Evolutionary conservation across 2,329 filamentous ascomycete genomes (phyloP).

Genomic region (Saccharata proteae): DNA sequence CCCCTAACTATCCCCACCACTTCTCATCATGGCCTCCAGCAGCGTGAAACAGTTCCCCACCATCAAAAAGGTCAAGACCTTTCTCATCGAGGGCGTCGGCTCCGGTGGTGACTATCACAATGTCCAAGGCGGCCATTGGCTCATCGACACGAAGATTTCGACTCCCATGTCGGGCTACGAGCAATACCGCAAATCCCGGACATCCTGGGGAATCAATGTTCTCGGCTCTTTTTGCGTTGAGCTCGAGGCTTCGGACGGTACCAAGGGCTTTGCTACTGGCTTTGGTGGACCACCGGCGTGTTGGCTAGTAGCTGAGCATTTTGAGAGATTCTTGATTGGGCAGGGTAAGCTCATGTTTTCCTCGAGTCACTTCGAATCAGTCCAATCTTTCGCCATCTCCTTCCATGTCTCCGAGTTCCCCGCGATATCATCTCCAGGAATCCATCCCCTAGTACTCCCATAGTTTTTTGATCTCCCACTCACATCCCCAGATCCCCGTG

Average conservation of each 20-base stretch:
- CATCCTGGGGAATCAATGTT: constrained; percentile 92
- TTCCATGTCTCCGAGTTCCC: neutral
- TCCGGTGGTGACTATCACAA: constrained; percentile 82
- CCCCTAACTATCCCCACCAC: constrained; percentile 1
- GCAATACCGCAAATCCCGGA: constrained; percentile 74
- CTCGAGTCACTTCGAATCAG: constrained; percentile 9
- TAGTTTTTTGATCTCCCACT: no score
- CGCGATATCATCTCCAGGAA: neutral
- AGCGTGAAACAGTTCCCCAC: constrained; percentile 62
- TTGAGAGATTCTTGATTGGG: constrained; percentile 80
- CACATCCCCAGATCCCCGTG: constrained; percentile 58
- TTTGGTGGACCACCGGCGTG: constrained; percentile 89
- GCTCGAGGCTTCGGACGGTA: constrained; percentile 78
- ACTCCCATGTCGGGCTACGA: constrained; percentile 88
- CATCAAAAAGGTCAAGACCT: constrained; percentile 65
- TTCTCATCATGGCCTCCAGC: constrained; percentile 25
- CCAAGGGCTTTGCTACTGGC: constrained; percentile 86
- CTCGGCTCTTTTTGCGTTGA: constrained; percentile 86
- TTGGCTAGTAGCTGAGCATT: constrained; percentile 89
- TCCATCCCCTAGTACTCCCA: neutral
- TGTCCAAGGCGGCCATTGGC: constrained; percentile 62
- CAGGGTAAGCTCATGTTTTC: no score
- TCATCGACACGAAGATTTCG: constrained; percentile 84
- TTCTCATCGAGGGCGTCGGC: constrained; percentile 53
- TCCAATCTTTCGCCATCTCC: neutral